These are phyloP conservation scores for Davidsoniella eucalypti DNA, from an alignment of 2,329 filamentous ascomycete genomes.

Conservation along the genomic window DNA sequence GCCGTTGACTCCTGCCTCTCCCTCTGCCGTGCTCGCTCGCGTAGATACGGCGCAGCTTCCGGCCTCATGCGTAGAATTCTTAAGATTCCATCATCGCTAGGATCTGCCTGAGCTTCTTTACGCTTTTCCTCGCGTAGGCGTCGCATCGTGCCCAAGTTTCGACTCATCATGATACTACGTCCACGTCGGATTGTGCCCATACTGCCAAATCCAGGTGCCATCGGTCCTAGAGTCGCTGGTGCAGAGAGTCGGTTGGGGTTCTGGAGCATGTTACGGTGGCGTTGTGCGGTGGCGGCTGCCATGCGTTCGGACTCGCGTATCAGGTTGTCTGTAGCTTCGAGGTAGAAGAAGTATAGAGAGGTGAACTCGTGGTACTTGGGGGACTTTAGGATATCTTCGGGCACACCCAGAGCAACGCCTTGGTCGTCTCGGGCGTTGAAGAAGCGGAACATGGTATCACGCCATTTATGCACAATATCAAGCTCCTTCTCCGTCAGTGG, in stretches of 20 bases:
- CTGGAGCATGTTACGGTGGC: conserved; percentile 51
- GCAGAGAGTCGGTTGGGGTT: conserved; percentile 52
- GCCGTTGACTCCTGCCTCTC: conserved; percentile 80
- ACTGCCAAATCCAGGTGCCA: conserved; percentile 49
- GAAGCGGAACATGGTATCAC: conserved; percentile 78
- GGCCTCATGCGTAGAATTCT: conserved; percentile 88
- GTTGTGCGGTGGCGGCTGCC: conserved; percentile 69
- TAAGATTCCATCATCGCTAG: conserved; percentile 95
- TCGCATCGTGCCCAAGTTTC: conserved; percentile 90
- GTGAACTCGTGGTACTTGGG: conserved; percentile 97
- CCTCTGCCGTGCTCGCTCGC: conserved; percentile 82
- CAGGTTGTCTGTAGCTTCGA: conserved; percentile 76
- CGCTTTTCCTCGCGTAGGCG: conserved; percentile 92
- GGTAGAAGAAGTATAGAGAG: conserved; percentile 97
- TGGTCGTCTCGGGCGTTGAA: conserved; percentile 87
- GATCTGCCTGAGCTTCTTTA: conserved; percentile 88
- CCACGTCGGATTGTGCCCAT: conserved; percentile 50
- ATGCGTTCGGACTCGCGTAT: conserved; percentile 94
- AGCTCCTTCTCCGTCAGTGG: conserved; percentile 75
- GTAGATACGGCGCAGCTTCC: conserved; percentile 73
- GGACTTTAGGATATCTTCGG: conserved; percentile 80
- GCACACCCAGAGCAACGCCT: conserved; percentile 70
- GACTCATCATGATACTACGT: conserved; percentile 80
- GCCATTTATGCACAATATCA: conserved; percentile 90
- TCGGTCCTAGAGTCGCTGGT: conserved; percentile 31